Base-by-base conservation (phyloP, 352 stramenopile species). In the Pythium vanterpoolii region DNA sequence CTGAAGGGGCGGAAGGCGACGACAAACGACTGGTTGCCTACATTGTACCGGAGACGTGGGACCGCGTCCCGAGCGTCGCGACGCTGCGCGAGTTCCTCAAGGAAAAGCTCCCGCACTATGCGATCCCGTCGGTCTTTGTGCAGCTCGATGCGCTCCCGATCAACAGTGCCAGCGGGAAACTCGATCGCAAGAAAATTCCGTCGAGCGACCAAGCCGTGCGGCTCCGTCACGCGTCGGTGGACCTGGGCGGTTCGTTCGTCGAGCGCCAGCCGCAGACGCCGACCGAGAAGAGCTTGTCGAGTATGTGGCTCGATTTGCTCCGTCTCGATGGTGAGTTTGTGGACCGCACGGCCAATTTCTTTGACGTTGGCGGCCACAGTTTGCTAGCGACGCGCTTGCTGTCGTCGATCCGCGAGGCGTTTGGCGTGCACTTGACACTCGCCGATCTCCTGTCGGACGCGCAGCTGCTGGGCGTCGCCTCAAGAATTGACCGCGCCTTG, bases 21-120 rank as follows among this genome's bases (percentile, higher is more conserved):
- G 88, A 96, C 60, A 98, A 97, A 67, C 84, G 91, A 13, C 76
- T 98, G 5, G 89, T 98, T 26, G 92, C 90, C 1, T 98, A 98
- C 68, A 89, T 97, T 56, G 83, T 95, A 8, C 82, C 84, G 9
- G 81, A 89, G 49, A 76, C 82, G 36, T 89, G 76, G 78, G 73
- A 88, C 45, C 76, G 76, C 21, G 68, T 87, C 45, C 81, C 81
- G 31, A 88, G 73, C 34, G 77, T 77, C 19, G 77, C 72, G 36
- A 86, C 73, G 47, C 71, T 93, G 40, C 79, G 80, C 21, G 66
- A 77, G 46, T 88, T 87, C 45, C 51, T 95, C 30, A 87, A 85
- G 54, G 71, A 79, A 33, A 87, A 84, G 62, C 78, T 96, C 9
- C 83, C 86, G 11, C 81, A 91, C 60, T 96, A 94, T 54, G 84